Evolutionary conservation across 495 filamentous ascomycete genomes (phyloP).

Genomic region (Acidomyces sp.): DNA sequence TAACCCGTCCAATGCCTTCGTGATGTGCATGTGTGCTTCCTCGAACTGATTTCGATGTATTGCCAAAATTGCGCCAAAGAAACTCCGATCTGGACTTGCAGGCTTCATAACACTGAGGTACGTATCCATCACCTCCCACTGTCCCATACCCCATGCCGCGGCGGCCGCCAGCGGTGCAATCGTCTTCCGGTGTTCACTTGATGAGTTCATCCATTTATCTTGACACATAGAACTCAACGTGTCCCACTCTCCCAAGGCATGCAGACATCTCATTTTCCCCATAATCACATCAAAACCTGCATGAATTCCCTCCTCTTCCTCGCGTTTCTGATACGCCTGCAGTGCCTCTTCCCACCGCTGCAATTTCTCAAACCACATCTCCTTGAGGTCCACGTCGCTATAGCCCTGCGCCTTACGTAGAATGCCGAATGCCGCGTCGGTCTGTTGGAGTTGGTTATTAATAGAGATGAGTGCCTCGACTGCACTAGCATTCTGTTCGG

Average conservation of each 20-base stretch:
- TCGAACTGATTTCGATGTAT: constrained; percentile 92
- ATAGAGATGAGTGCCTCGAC: constrained; percentile 96
- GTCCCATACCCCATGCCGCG: constrained; percentile 91
- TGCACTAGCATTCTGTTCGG: constrained; percentile 88
- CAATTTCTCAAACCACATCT: constrained; percentile 97
- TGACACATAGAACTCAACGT: constrained; percentile 73
- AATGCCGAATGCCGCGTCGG: constrained; percentile 93
- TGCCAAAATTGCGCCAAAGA: constrained; percentile 90
- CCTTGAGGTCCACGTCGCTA: constrained; percentile 83
- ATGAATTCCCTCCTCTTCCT: constrained; percentile 51
- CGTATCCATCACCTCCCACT: constrained; percentile 96
- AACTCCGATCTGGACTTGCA: constrained; percentile 81
- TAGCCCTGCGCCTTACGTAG: constrained; percentile 88
- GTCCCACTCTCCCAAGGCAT: constrained; percentile 96
- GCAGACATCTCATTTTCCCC: constrained; percentile 98
- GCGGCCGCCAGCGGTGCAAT: constrained; percentile 91
- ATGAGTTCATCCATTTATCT: constrained; percentile 83
- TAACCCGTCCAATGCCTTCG: constrained; percentile 80
- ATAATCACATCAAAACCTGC: constrained; percentile 82
- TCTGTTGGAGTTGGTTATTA: constrained; percentile 96
- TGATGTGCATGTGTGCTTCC: constrained; percentile 70
- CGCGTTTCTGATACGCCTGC: constrained; percentile 71
- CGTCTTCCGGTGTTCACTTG: constrained; percentile 64
- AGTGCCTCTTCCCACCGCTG: constrained; percentile 98
- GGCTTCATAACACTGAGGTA: constrained; percentile 91